Evolutionary conservation across 139 green algal genomes (phyloP).

Genomic region (Picochlorum sp.): DNA sequence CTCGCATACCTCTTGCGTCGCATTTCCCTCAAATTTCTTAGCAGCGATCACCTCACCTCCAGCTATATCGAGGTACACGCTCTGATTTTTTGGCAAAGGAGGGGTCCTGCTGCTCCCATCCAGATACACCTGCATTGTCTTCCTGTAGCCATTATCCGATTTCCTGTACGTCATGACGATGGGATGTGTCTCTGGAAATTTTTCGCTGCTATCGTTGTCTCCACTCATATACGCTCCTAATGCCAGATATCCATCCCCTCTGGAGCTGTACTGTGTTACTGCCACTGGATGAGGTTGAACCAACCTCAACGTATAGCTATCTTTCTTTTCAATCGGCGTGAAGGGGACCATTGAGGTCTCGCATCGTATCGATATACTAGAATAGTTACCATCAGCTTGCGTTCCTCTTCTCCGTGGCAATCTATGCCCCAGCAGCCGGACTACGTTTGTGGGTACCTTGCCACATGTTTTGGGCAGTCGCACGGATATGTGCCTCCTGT

Average conservation of each 20-base stretch:
- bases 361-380: no score
- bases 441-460: no score
- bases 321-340: conserved; percentile 13
- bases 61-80: conserved; percentile 26
- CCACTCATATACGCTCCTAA: conserved; percentile 54
- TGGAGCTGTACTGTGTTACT: conserved; percentile 37
- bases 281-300: conserved; percentile 38
- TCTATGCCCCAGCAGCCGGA: no score
- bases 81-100: conserved; percentile 8
- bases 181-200: conserved; percentile 47
- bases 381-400: no score
- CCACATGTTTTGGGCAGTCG: no score
- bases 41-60: conserved; percentile 53
- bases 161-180: conserved; percentile 52
- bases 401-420: no score
- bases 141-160: conserved; percentile 3
- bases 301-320: conserved; percentile 10
- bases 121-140: conserved; percentile 22
- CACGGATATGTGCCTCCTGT: no score
- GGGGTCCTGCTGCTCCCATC: not conserved
- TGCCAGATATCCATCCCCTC: conserved; percentile 45
- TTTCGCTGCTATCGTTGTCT: conserved; percentile 24
- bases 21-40: conserved; percentile 49
- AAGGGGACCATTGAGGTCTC: conserved; percentile 14
- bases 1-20: conserved; percentile 38